Percentiles rank a stretch among this genome's conserved stretches.
phyloP scores from a whole-genome alignment of 2,329 filamentous ascomycete genomes.

The Cladosporium sp. region DNA sequence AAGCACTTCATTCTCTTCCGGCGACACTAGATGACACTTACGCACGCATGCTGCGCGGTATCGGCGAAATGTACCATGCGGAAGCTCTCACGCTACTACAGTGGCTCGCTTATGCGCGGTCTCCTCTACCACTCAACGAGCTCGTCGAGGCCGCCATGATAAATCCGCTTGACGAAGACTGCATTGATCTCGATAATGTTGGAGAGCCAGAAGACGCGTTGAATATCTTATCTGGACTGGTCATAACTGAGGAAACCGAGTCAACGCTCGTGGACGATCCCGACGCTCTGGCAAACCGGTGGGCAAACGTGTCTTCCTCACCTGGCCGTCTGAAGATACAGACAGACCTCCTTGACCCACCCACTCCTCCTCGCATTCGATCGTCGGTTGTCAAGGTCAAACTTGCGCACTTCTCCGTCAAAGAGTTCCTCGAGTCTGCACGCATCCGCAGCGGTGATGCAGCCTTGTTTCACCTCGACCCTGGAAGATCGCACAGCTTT shows the following conservation, averaged over 20 bases:
- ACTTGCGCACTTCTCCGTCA: constrained; percentile 24
- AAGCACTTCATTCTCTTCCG: constrained; percentile 13
- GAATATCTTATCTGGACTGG: constrained; percentile 13
- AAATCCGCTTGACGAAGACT: background rate
- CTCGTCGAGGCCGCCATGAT: constrained; percentile 16
- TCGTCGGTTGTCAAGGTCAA: constrained; percentile 16
- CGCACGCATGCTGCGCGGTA: constrained; percentile 14
- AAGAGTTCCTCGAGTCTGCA: constrained; percentile 22
- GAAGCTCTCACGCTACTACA: constrained; percentile 14
- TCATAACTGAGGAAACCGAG: constrained; percentile 1
- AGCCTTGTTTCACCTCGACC: constrained; percentile 15
- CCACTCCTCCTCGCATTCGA: too few relatives aligned
- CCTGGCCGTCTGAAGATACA: too few relatives aligned
- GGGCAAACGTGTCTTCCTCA: too few relatives aligned
- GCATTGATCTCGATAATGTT: constrained; percentile 9
- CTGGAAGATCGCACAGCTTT: constrained; percentile 9
- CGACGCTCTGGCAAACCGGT: too few relatives aligned
- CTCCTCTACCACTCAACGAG: constrained; percentile 14
- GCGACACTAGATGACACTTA: constrained; percentile 18
- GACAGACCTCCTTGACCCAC: too few relatives aligned
- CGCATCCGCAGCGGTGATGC: constrained; percentile 14
- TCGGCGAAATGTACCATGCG: constrained; percentile 7
- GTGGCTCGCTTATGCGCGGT: constrained; percentile 15
- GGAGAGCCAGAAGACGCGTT: constrained; percentile 9
- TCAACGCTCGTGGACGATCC: background rate